Conservation (phyloP, 73 alveolate genomes). For the Chromera velia region DNA sequence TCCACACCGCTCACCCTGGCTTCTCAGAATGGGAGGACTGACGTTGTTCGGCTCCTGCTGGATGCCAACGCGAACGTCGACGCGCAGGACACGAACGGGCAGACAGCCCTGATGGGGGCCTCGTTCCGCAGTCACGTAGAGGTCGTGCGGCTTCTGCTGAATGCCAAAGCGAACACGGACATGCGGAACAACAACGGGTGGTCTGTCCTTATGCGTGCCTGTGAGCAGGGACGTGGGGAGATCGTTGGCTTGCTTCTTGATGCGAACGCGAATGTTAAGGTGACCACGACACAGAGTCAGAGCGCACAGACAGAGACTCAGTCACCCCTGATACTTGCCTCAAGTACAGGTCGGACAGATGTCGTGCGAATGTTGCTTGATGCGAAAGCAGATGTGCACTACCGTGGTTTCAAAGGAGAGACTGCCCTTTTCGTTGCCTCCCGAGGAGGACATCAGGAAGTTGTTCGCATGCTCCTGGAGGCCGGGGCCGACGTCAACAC, state of each 20-base stretch:
- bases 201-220: slow-evolving; percentile 3
- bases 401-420: neutral
- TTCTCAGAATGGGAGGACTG: neutral
- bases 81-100: neutral
- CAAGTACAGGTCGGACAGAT: neutral
- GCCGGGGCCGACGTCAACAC: neutral
- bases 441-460: neutral
- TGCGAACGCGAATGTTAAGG: neutral
- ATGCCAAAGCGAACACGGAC: neutral
- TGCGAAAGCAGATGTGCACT: neutral
- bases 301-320: too few relatives aligned
- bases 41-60: neutral
- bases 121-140: neutral
- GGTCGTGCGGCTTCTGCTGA: neutral
- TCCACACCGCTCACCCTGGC: neutral
- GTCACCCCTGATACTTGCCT: neutral
- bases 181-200: neutral
- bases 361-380: slow-evolving; percentile 2
- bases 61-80: neutral
- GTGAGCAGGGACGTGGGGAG: neutral
- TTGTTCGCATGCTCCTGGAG: slow-evolving; percentile 1
- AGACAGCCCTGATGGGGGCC: neutral
- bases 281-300: neutral
- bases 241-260: neutral
- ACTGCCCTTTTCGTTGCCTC: neutral